Evolutionary conservation across 2,329 filamentous ascomycete species (phyloP).

Genomic region (Epichloe sp.): DNA sequence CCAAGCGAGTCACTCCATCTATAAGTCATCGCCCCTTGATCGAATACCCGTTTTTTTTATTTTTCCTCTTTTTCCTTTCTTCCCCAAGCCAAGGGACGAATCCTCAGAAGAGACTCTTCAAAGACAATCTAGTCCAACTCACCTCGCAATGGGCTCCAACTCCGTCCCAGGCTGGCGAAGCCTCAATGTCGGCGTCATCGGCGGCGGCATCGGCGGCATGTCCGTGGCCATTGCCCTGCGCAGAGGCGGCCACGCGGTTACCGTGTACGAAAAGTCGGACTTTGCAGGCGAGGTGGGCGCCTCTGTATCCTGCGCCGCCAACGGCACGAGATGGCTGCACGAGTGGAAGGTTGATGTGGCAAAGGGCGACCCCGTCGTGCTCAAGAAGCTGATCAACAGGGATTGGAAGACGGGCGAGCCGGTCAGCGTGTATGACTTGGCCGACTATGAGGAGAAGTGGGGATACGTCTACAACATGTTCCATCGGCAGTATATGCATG

Average conservation of each 20-base stretch:
- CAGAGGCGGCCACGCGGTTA: conserved; percentile 34
- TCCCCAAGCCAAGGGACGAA: too few relatives aligned
- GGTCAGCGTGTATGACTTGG: conserved; percentile 48
- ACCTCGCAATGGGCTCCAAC: conserved; percentile 13
- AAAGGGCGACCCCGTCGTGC: conserved; percentile 51
- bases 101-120: too few relatives aligned
- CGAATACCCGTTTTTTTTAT: too few relatives aligned
- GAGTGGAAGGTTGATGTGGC: conserved; percentile 53
- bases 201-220: conserved; percentile 36
- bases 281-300: conserved; percentile 57
- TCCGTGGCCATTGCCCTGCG: conserved; percentile 32
- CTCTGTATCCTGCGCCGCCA: conserved; percentile 55
- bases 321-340: conserved; percentile 56
- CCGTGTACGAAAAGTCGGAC: conserved; percentile 53
- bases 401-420: conserved; percentile 59
- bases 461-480: conserved; percentile 57
- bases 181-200: conserved; percentile 31
- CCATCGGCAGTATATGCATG: conserved; percentile 55
- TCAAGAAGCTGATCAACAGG: conserved; percentile 53
- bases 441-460: conserved; percentile 53
- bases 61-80: too few relatives aligned
- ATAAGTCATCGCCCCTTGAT: too few relatives aligned
- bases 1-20: too few relatives aligned
- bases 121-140: not conserved
- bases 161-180: conserved; percentile 25